Evolutionary conservation across 495 filamentous ascomycete species (phyloP).

Genomic region (Xylaria bambusicola): DNA sequence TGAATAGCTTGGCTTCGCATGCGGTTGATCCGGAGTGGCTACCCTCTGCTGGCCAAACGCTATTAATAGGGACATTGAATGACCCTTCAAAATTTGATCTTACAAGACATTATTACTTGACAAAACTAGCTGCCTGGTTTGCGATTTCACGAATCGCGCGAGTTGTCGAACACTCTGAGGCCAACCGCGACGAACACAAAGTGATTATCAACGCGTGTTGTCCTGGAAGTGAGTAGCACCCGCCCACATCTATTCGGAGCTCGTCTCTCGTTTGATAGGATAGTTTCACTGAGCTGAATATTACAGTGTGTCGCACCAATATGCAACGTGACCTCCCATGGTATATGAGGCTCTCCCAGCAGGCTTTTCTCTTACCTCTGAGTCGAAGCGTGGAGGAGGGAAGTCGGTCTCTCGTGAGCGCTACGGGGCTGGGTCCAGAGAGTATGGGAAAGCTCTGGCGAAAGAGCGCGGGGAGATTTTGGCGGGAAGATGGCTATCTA

Average conservation of each 20-base stretch:
- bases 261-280: no score
- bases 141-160: not conserved
- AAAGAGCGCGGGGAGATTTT: not conserved
- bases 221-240: not conserved
- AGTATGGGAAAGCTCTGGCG: not conserved
- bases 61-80: not conserved
- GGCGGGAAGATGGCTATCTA: not conserved
- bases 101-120: not conserved
- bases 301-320: not conserved
- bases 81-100: not conserved
- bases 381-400: not conserved
- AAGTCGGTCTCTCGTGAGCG: not conserved
- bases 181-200: not conserved
- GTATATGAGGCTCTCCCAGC: not conserved
- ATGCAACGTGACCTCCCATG: constrained; percentile 4
- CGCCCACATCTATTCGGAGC: not conserved
- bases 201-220: constrained; percentile 2
- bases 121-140: not conserved
- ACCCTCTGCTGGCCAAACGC: not conserved
- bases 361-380: not conserved
- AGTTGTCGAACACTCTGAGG: not conserved
- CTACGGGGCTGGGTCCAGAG: constrained; percentile 3
- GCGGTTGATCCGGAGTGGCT: not conserved
- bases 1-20: constrained; percentile 1
- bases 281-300: not conserved